Evolutionary conservation across 768 basidiomycete species (phyloP).

Genomic region (Lactarius quietus): DNA sequence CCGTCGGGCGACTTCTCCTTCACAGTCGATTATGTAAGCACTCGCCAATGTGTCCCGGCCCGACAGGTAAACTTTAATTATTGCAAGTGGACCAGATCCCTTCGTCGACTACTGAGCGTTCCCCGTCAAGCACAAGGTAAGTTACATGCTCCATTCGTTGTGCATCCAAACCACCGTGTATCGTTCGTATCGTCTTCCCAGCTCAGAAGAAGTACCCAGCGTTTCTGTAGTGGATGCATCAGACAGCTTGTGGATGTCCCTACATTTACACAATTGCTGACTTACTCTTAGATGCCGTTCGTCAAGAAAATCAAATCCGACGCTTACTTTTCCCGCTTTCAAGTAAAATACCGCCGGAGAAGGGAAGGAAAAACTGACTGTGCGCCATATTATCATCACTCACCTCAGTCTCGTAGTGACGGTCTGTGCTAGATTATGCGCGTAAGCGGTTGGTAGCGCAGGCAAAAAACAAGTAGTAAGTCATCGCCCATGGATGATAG

Average conservation of each 20-base stretch:
- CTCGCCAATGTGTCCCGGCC: not conserved
- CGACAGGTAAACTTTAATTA: conserved; percentile 7
- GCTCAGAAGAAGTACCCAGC: conserved; percentile 31
- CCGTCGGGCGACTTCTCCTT: not conserved
- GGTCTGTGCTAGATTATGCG: conserved; percentile 71
- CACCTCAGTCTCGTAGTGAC: not conserved
- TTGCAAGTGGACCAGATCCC: not conserved
- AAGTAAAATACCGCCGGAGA: conserved; percentile 97
- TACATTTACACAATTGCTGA: conserved; percentile 11
- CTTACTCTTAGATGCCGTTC: conserved; percentile 73
- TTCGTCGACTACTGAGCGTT: conserved; percentile 2
- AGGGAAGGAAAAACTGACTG: conserved; percentile 99
- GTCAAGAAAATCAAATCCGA: conserved; percentile 95
- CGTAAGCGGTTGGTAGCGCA: conserved; percentile 95
- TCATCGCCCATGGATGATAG: conserved; percentile 16
- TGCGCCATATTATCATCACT: conserved; percentile 32
- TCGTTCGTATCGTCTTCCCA: not conserved
- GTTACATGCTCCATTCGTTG: not conserved
- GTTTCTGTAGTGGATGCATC: conserved; percentile 31
- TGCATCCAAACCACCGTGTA: not conserved
- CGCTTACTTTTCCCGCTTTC: conserved; percentile 97
- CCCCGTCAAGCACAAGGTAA: conserved; percentile 15
- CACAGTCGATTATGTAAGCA: conserved; percentile 11
- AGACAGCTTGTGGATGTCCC: conserved; percentile 27
- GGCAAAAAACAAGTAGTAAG: conserved; percentile 99